Conservation (phyloP, 768 basidiomycete species). For the Psilocybe sp. region DNA sequence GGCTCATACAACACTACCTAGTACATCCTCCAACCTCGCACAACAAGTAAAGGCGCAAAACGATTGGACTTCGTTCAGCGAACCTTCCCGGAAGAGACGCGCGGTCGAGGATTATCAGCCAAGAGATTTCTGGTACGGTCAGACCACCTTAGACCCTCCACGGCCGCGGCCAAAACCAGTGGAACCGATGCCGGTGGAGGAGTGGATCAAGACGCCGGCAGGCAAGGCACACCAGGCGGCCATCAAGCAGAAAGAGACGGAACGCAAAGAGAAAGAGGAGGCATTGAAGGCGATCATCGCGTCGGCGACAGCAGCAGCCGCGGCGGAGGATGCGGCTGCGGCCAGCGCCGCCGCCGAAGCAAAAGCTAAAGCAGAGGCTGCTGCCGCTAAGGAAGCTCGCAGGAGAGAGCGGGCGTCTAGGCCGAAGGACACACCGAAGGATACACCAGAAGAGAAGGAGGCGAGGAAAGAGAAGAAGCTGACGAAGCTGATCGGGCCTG, state of each 20-base stretch:
- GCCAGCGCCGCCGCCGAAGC: slow-evolving; percentile 29
- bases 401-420: slow-evolving; percentile 30
- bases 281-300: slow-evolving; percentile 36
- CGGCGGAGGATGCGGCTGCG: slow-evolving; percentile 23
- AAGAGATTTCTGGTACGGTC: background rate
- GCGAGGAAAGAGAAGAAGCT: slow-evolving; percentile 78
- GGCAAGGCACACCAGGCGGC: background rate
- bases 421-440: slow-evolving; percentile 34
- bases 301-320: slow-evolving; percentile 30
- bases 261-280: slow-evolving; percentile 17
- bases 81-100: background rate
- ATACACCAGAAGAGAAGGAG: slow-evolving; percentile 57
- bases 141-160: background rate
- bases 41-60: background rate
- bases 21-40: too few relatives aligned
- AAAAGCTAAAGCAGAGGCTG: slow-evolving; percentile 24
- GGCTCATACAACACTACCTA: background rate
- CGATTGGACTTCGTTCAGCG: background rate
- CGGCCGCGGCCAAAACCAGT: background rate
- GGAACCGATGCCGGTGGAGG: background rate
- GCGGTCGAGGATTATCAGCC: background rate
- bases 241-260: background rate
- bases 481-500: slow-evolving; percentile 77
- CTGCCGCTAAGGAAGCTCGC: slow-evolving; percentile 26
- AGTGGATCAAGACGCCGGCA: background rate